These are phyloP conservation scores for Fragaria iinumae DNA, from an alignment of 306 rosid genomes.

Conservation along the genomic window DNA sequence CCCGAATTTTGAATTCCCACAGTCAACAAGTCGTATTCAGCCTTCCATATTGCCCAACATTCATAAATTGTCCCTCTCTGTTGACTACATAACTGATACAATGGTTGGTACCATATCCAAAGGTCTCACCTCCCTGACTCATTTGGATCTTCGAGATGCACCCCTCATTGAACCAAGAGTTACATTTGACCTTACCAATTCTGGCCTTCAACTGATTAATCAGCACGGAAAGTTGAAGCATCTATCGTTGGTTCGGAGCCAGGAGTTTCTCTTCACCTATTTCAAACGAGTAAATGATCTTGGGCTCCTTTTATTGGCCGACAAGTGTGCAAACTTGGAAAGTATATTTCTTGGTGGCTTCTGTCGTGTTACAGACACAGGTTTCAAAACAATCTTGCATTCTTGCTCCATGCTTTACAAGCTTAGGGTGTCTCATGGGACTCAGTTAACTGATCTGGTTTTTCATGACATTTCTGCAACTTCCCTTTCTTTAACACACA, in stretches of 20 bases:
- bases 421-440: conserved; percentile 89
- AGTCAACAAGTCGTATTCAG: conserved; percentile 37
- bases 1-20: conserved; percentile 59
- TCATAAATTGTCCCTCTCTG: conserved; percentile 78
- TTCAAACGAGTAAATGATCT: conserved; percentile 87
- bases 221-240: conserved; percentile 72
- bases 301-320: conserved; percentile 89
- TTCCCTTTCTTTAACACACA: conserved; percentile 73
- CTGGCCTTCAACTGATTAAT: conserved; percentile 89
- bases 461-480: conserved; percentile 93
- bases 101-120: conserved; percentile 73
- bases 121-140: conserved; percentile 61
- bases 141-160: conserved; percentile 91
- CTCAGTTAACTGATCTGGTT: conserved; percentile 83
- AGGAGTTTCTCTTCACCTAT: conserved; percentile 60
- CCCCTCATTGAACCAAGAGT: conserved; percentile 78
- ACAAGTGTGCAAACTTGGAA: conserved; percentile 75
- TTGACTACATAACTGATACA: conserved; percentile 82
- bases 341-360: conserved; percentile 93
- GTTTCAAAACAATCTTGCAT: conserved; percentile 86
- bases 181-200: conserved; percentile 74
- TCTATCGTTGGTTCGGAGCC: conserved; percentile 84
- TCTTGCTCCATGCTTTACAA: conserved; percentile 73
- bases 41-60: conserved; percentile 65
- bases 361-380: conserved; percentile 96